Percentiles rank a stretch among this genome's conserved stretches.
phyloP scores from a whole-genome alignment of 495 filamentous ascomycete genomes.

The Cudoniella acicularis region DNA sequence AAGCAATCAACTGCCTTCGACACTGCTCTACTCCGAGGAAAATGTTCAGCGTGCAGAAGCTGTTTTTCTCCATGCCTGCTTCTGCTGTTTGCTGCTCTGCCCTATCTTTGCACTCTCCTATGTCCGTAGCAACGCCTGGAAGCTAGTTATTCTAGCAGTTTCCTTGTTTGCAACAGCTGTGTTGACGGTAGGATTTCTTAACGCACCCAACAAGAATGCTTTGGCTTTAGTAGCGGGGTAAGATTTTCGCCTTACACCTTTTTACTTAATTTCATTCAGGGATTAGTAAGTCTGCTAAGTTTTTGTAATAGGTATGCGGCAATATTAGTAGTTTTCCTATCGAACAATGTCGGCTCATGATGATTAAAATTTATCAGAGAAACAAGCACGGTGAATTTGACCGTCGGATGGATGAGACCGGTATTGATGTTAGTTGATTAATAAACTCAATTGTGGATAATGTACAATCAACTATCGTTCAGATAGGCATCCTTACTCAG shows the following conservation, averaged over 20 bases:
- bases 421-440: background rate
- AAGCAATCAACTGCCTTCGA: background rate
- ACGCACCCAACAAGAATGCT: slow-evolving; percentile 10
- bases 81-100: slow-evolving; percentile 14
- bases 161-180: slow-evolving; percentile 10
- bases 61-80: slow-evolving; percentile 10
- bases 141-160: slow-evolving; percentile 9
- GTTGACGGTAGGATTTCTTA: slow-evolving; percentile 9
- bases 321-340: slow-evolving; percentile 11
- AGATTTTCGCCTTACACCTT: slow-evolving; percentile 1
- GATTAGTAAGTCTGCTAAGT: slow-evolving; percentile 1
- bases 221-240: slow-evolving; percentile 14
- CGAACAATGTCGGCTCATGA: slow-evolving; percentile 7
- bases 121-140: slow-evolving; percentile 11
- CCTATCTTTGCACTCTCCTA: slow-evolving; percentile 8
- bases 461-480: background rate
- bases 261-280: slow-evolving; percentile 1
- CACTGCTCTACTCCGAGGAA: slow-evolving; percentile 16
- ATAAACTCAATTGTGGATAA: background rate
- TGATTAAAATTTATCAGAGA: background rate
- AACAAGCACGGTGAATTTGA: background rate
- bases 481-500: background rate
- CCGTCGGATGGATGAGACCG: background rate
- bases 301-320: slow-evolving; percentile 12
- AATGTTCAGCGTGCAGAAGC: slow-evolving; percentile 10